Evolutionary conservation across 202 grass and related monocot genomes (phyloP).

Genomic region (Bolboschoenoplectus hybrid): DNA sequence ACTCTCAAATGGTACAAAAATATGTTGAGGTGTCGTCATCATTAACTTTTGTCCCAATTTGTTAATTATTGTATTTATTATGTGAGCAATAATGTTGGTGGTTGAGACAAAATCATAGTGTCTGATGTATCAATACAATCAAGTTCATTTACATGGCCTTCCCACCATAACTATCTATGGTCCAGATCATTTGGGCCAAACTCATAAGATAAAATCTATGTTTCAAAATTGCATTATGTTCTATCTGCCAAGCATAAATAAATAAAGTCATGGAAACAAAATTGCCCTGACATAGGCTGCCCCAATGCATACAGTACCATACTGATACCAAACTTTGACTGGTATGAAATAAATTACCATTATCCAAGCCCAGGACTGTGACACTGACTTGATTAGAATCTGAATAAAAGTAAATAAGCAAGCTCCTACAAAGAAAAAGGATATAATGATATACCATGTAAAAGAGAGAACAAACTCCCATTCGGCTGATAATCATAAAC

Average conservation of each 20-base stretch:
- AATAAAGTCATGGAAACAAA: neutral
- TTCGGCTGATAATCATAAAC: constrained; percentile 98
- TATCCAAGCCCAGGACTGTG: neutral
- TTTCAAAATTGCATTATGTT: neutral
- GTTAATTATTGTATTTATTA: neutral
- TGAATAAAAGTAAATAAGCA: constrained; percentile 23
- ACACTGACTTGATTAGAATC: constrained; percentile 12
- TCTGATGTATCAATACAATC: neutral
- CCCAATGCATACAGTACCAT: neutral
- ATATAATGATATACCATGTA: constrained; percentile 58
- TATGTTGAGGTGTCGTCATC: neutral
- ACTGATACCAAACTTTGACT: neutral
- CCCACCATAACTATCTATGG: neutral
- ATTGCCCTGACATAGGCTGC: neutral
- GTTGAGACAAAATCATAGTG: constrained; percentile 27
- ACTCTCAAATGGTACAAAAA: constrained; percentile 6
- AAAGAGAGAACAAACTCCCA: constrained; percentile 76
- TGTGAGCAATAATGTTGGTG: constrained; percentile 16
- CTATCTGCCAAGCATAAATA: neutral
- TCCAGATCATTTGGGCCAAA: constrained; percentile 5
- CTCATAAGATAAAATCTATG: neutral
- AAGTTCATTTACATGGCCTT: neutral
- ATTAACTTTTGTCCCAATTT: neutral
- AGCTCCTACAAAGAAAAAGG: neutral
- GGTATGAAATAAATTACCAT: neutral